Evolutionary conservation across 148 eudicot species (phyloP), one percentile per base, ranked within the genome.

Genomic region (Vaccinium darrowii): DNA sequence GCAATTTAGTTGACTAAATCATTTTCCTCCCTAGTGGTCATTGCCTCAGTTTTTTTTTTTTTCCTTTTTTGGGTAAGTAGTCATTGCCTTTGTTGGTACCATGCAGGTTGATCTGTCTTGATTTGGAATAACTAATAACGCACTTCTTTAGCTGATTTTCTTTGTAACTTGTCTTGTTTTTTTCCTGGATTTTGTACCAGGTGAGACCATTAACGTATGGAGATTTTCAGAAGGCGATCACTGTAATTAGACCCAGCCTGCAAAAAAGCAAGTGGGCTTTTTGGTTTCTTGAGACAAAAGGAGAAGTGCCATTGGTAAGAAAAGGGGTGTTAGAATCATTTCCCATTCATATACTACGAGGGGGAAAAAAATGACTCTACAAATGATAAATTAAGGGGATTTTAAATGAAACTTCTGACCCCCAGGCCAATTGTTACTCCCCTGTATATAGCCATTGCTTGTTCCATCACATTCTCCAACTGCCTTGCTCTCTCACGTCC

Each of bases 171-270:
- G 13, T 53, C 7, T 39, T 54, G 33, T 3, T 67, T 27, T 25
- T 67, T 56, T 18, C 43, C 51, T 57, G 3, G 13, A 78, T 83
- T 53, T 33, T 81, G 74, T 18, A 83, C 82, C 94, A 97, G 99
- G 97, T 97, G 54, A 89, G 99, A 83, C 89, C 91, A 13, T 84
- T 97, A 80, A 91, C 88, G 79, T 93, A 91, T 80, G 95, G 86
- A 39, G 99, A 97, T 89, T 97, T 95, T 87, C 88, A 82, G 79
- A 92, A 88, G 86, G 98, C 98, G n/a, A 94, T 93, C 93, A 86
- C 88, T 50, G 96, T 95, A 2, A 91, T 97, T 27, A 91, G 98
- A 88, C 99, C 99, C 14, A 97, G 99, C 90, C 79, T 95, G 85
- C 90, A 91, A 57, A 97, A 89, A 87, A 93, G 94, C 90, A 93